Percentiles rank a stretch among this genome's conserved stretches.
phyloP scores from a whole-genome alignment of 805 yeast species.

The Starmerella davenportii region DNA sequence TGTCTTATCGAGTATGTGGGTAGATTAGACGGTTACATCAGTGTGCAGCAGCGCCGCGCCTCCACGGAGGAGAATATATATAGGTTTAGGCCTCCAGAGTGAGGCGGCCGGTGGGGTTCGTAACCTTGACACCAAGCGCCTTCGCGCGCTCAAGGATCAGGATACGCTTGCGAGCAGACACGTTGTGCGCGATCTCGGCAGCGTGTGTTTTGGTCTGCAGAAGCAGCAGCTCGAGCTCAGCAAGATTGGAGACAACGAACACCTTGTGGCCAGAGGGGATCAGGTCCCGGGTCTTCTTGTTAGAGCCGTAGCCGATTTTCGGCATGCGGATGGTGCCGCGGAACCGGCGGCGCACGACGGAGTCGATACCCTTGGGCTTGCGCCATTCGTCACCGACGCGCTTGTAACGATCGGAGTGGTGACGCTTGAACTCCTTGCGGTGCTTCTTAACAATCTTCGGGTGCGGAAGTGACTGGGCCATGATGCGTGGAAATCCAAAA shows the following conservation, averaged over 20 bases:
- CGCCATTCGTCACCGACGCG: constrained; percentile 99
- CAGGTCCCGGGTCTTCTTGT: constrained; percentile 95
- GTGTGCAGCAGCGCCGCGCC: constrained; percentile 1
- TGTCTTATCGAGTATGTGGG: background rate
- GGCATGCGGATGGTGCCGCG: constrained; percentile 99
- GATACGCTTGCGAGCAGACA: constrained; percentile 96
- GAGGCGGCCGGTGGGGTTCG: constrained; percentile 98
- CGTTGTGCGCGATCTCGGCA: constrained; percentile 99
- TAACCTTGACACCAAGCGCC: constrained; percentile 95
- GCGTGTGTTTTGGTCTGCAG: constrained; percentile 98
- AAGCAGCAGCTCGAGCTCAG: constrained; percentile 86
- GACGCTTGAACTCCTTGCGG: constrained; percentile 98
- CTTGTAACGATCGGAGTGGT: constrained; percentile 98
- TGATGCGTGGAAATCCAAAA: constrained; percentile 20
- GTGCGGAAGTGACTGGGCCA: constrained; percentile 96
- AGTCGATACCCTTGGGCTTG: constrained; percentile 99
- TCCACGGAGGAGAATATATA: background rate
- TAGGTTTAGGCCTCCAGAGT: constrained; percentile 76
- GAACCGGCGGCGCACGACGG: constrained; percentile 96
- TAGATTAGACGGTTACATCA: background rate
- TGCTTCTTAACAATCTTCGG: constrained; percentile 99
- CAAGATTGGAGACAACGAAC: constrained; percentile 77
- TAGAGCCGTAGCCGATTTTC: constrained; percentile 98
- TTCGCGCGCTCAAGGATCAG: constrained; percentile 91
- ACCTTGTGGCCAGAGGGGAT: constrained; percentile 97